phyloP scores from a whole-genome alignment of 129 eudicot genomes.

The Chrysanthemum makinoi region DNA sequence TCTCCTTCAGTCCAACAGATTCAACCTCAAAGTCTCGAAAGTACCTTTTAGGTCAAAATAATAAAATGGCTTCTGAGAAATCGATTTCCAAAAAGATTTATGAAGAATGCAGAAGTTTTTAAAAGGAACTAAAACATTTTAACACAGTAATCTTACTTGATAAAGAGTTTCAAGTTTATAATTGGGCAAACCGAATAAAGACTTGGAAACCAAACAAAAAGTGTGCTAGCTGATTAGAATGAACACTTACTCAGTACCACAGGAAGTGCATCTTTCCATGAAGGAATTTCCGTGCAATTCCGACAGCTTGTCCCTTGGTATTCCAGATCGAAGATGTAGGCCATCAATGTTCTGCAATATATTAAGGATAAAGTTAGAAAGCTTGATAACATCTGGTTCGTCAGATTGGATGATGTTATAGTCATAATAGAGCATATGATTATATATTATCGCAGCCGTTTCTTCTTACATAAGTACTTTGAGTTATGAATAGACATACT shows the following conservation, averaged over 20 bases:
- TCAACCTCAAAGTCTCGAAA: constrained; percentile 90
- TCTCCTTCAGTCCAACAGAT: constrained; percentile 86
- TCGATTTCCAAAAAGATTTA: constrained; percentile 15
- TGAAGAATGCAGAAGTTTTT: neutral
- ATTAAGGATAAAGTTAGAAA: constrained; percentile 8
- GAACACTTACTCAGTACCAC: constrained; percentile 68
- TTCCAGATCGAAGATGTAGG: constrained; percentile 95
- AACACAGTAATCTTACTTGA: neutral
- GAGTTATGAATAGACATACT: neutral
- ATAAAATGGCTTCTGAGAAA: constrained; percentile 20
- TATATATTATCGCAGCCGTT: neutral
- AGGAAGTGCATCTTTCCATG: constrained; percentile 72
- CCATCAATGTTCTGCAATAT: constrained; percentile 78
- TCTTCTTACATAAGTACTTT: constrained; percentile 1
- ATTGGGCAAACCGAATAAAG: neutral
- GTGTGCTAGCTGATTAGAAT: constrained; percentile 12
- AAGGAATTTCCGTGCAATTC: constrained; percentile 95
- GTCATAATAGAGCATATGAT: constrained; percentile 9
- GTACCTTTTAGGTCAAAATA: constrained; percentile 50
- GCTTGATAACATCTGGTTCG: neutral
- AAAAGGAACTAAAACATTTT: neutral
- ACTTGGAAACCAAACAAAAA: constrained; percentile 5
- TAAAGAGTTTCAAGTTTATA: constrained; percentile 26
- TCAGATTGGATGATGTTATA: constrained; percentile 11
- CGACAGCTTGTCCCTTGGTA: constrained; percentile 81